These are phyloP conservation scores for Trichoderma hamatum DNA, from an alignment of 2,329 filamentous ascomycete genomes.

Conservation along the genomic window DNA sequence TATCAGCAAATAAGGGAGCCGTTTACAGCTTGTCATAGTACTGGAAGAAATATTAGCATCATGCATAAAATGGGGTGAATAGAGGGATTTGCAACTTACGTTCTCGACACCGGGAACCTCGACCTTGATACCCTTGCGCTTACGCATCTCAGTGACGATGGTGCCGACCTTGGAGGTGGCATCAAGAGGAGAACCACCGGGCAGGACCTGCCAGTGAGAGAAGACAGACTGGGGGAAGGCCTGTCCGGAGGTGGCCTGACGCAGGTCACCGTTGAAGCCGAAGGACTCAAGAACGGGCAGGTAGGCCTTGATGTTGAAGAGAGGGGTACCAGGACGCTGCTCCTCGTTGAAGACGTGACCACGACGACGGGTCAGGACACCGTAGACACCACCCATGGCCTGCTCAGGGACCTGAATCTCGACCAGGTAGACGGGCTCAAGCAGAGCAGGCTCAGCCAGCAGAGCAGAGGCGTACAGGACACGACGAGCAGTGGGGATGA, in stretches of 20 bases:
- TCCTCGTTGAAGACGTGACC: slow-evolving; percentile 99
- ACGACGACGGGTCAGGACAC: slow-evolving; percentile 95
- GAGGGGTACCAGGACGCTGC: slow-evolving; percentile 96
- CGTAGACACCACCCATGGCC: slow-evolving; percentile 99
- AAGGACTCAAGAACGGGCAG: slow-evolving; percentile 96
- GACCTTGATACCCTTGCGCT: slow-evolving; percentile 99
- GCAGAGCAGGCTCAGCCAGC: slow-evolving; percentile 85
- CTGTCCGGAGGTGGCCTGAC: slow-evolving; percentile 90
- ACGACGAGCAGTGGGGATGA: slow-evolving; percentile 97
- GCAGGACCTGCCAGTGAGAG: slow-evolving; percentile 97
- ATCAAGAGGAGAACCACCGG: slow-evolving; percentile 92
- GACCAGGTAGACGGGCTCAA: slow-evolving; percentile 98
- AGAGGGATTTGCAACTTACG: slow-evolving; percentile 64
- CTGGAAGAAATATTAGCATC: slow-evolving; percentile 48
- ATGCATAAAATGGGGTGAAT: neutral
- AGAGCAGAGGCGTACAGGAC: slow-evolving; percentile 93
- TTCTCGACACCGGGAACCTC: slow-evolving; percentile 91
- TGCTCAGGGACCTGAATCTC: slow-evolving; percentile 99
- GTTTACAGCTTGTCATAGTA: slow-evolving; percentile 99
- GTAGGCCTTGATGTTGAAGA: slow-evolving; percentile 99
- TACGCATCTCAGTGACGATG: slow-evolving; percentile 87
- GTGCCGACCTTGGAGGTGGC: slow-evolving; percentile 76
- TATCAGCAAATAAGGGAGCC: slow-evolving; percentile 49
- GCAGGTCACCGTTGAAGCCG: slow-evolving; percentile 98
- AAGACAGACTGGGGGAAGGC: slow-evolving; percentile 99